These are phyloP conservation scores for Jamesozyma hellenica DNA, from an alignment of 805 yeast genomes.

Conservation along the genomic window DNA sequence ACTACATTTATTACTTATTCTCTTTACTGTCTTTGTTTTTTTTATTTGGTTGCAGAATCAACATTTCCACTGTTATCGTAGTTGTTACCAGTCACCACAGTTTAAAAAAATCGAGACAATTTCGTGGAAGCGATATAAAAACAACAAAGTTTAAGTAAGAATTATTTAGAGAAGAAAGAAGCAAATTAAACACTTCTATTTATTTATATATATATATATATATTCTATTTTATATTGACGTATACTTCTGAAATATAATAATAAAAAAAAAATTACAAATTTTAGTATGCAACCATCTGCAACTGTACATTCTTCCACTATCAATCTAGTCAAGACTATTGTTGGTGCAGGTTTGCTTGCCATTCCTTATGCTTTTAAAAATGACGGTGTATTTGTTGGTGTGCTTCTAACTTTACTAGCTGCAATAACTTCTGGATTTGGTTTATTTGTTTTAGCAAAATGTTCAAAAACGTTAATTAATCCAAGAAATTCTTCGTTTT, in stretches of 20 bases:
- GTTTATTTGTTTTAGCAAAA: conserved; percentile 52
- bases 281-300: conserved; percentile 30
- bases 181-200: not conserved
- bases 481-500: conserved; percentile 57
- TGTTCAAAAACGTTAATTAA: conserved; percentile 45
- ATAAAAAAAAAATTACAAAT: no score
- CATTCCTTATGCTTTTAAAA: conserved; percentile 57
- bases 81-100: no score
- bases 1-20: no score
- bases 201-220: not conserved
- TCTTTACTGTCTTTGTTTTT: no score
- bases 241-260: no score
- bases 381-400: conserved; percentile 59
- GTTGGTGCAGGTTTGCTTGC: conserved; percentile 71
- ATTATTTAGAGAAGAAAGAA: not conserved
- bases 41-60: no score
- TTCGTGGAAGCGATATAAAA: no score
- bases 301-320: conserved; percentile 46
- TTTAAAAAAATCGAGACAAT: no score
- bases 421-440: conserved; percentile 57
- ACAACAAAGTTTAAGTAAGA: not conserved
- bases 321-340: conserved; percentile 65
- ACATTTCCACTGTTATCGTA: no score
- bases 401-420: conserved; percentile 45
- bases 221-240: no score